Percentiles rank a stretch among this genome's conserved stretches.
Conservation (phyloP, 1,284 basidiomycete species). For the Trametes sp. region DNA sequence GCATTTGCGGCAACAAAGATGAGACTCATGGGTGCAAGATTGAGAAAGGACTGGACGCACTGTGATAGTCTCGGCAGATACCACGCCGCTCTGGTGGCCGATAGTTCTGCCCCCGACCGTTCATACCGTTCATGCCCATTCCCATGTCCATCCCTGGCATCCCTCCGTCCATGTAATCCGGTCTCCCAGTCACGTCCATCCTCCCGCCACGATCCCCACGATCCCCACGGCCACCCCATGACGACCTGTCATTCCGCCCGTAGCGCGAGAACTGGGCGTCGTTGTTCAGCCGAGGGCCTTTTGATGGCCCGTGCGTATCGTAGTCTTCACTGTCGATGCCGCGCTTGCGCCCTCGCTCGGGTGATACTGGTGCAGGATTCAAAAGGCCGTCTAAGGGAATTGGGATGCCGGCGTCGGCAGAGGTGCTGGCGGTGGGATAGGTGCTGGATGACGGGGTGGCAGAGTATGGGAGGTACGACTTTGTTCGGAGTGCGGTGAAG, state of each 20-base stretch:
- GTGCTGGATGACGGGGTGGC: conserved; percentile 38
- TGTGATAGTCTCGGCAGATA: conserved; percentile 89
- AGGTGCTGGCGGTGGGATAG: conserved; percentile 43
- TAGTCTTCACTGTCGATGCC: conserved; percentile 65
- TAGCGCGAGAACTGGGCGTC: conserved; percentile 73
- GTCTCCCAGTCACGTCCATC: conserved; percentile 37
- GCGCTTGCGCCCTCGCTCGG: conserved; percentile 70
- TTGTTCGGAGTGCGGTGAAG: conserved; percentile 82
- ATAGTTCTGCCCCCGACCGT: conserved; percentile 63
- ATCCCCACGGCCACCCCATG: conserved; percentile 50
- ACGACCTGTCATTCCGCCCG: conserved; percentile 41
- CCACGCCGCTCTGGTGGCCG: conserved; percentile 74
- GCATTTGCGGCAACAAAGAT: conserved; percentile 1
- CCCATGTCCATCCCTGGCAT: conserved; percentile 45
- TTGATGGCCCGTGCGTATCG: conserved; percentile 67
- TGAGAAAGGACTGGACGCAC: conserved; percentile 57
- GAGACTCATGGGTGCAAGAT: background rate
- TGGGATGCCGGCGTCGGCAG: conserved; percentile 71
- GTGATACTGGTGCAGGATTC: conserved; percentile 51
- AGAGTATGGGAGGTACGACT: conserved; percentile 83
- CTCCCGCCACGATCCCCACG: conserved; percentile 40
- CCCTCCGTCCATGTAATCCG: conserved; percentile 43
- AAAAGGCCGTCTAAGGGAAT: conserved; percentile 77
- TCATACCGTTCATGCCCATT: conserved; percentile 49
- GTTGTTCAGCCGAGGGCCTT: conserved; percentile 70